phyloP scores from a whole-genome alignment of 2,329 filamentous ascomycete species.

The Graphilbum fragrans region DNA sequence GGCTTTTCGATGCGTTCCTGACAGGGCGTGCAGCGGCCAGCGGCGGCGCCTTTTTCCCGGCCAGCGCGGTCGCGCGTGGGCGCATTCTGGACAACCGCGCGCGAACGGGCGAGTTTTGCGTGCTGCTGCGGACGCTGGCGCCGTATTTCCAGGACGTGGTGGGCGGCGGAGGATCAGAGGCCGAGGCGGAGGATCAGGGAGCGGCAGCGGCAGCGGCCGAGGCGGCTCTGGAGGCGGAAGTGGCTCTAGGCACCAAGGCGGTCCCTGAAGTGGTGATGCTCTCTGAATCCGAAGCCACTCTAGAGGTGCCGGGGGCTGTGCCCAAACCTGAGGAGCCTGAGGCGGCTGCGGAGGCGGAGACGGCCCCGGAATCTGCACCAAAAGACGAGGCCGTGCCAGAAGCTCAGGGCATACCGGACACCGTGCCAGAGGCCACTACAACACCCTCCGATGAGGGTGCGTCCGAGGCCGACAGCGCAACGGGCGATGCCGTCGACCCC shows the following conservation, averaged over 20 bases:
- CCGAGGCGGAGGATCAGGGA: background rate
- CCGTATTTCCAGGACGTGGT: slow-evolving; percentile 4
- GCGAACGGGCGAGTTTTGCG: slow-evolving; percentile 11
- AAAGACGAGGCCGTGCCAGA: too few species aligned
- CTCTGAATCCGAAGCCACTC: too few species aligned
- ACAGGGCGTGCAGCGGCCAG: slow-evolving; percentile 3
- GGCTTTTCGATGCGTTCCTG: slow-evolving; percentile 14
- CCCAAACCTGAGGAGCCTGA: too few species aligned
- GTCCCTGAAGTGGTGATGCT: too few species aligned
- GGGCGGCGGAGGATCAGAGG: background rate
- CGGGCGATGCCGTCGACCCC: slow-evolving; percentile 5
- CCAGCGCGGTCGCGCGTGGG: slow-evolving; percentile 1
- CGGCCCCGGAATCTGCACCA: background rate
- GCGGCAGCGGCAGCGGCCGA: background rate
- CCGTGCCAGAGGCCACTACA: too few species aligned
- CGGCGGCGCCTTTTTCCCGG: background rate
- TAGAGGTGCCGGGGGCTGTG: too few species aligned
- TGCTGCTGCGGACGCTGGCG: slow-evolving; percentile 10
- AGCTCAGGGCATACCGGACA: too few species aligned
- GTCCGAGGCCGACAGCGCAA: background rate
- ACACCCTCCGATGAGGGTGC: slow-evolving; percentile 3
- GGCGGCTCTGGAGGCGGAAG: background rate
- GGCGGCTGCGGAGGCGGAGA: too few species aligned
- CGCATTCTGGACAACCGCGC: slow-evolving; percentile 5
- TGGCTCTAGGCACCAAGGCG: too few species aligned